A percentile compares a stretch with the other conserved stretches of the same genome.
phyloP scores from a whole-genome alignment of 140 eudicot species.

The Ambrosia hybrid region DNA sequence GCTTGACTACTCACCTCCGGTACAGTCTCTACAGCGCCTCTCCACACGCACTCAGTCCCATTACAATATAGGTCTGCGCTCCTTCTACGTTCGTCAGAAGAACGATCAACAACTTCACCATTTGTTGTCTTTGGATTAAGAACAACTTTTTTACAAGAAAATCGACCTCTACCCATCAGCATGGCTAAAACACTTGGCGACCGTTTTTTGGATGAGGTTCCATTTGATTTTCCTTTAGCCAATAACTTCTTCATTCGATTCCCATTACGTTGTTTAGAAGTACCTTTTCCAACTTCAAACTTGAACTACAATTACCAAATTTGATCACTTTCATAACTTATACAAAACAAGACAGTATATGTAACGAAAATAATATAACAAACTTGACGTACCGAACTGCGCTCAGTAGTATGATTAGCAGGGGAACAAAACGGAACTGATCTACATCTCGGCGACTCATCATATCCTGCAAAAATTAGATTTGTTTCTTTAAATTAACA shows the following conservation, averaged over 20 bases:
- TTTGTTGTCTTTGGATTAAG: constrained; percentile 43
- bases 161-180: constrained; percentile 72
- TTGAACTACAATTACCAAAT: constrained; percentile 38
- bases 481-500: not conserved
- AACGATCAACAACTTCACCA: constrained; percentile 24
- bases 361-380: not conserved
- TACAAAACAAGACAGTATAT: not conserved
- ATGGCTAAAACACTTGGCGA: constrained; percentile 59
- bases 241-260: too few relatives aligned
- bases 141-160: constrained; percentile 48
- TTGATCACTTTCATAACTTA: constrained; percentile 14
- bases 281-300: not conserved
- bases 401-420: constrained; percentile 28
- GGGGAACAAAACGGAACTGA: constrained; percentile 33
- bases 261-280: too few relatives aligned
- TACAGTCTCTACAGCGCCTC: constrained; percentile 44
- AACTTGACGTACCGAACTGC: constrained; percentile 47
- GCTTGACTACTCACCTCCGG: constrained; percentile 39
- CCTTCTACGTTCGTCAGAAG: constrained; percentile 13
- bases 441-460: constrained; percentile 30
- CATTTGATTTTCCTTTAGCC: too few relatives aligned
- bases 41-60: constrained; percentile 21
- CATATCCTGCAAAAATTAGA: not conserved
- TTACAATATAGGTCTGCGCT: constrained; percentile 16
- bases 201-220: constrained; percentile 40